These are phyloP conservation scores for Laetiporus sulphureus DNA, from an alignment of 1,284 basidiomycete genomes.

Conservation along the genomic window DNA sequence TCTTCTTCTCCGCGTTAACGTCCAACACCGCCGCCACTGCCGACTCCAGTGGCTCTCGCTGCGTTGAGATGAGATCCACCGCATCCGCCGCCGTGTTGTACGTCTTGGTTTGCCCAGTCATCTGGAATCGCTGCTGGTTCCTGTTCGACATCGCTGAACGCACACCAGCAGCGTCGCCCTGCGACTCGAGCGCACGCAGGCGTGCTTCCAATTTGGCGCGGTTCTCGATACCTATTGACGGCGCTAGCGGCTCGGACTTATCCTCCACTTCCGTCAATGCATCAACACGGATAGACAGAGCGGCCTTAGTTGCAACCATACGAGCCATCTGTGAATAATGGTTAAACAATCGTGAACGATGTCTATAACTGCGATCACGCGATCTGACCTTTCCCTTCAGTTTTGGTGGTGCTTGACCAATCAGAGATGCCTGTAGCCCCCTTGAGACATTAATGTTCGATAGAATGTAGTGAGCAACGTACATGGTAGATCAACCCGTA, in stretches of 20 bases:
- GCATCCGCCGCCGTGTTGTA: slow-evolving; percentile 84
- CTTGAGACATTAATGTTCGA: slow-evolving; percentile 2
- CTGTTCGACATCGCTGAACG: slow-evolving; percentile 54
- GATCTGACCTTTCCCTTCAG: slow-evolving; percentile 86
- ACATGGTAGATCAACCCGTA: slow-evolving; percentile 97
- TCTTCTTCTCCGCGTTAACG: slow-evolving; percentile 74
- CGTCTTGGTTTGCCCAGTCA: slow-evolving; percentile 65
- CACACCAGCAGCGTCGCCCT: slow-evolving; percentile 63
- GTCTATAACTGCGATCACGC: background rate
- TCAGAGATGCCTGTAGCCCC: slow-evolving; percentile 72
- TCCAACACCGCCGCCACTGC: slow-evolving; percentile 63
- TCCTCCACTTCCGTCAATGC: slow-evolving; percentile 90
- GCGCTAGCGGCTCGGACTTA: slow-evolving; percentile 78
- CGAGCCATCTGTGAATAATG: slow-evolving; percentile 92
- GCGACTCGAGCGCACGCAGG: slow-evolving; percentile 83
- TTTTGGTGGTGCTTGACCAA: slow-evolving; percentile 97
- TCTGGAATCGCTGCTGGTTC: slow-evolving; percentile 75
- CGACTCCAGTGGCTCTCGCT: slow-evolving; percentile 66
- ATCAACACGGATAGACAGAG: slow-evolving; percentile 94
- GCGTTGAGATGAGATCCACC: slow-evolving; percentile 75
- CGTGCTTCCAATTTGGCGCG: slow-evolving; percentile 94
- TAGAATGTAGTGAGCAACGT: slow-evolving; percentile 22
- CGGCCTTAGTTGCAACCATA: slow-evolving; percentile 98
- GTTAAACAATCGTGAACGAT: slow-evolving; percentile 1
- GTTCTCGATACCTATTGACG: slow-evolving; percentile 88